These are phyloP conservation scores for Euphrasia confusa DNA, from an alignment of 257 asterid genomes.

Conservation along the genomic window DNA sequence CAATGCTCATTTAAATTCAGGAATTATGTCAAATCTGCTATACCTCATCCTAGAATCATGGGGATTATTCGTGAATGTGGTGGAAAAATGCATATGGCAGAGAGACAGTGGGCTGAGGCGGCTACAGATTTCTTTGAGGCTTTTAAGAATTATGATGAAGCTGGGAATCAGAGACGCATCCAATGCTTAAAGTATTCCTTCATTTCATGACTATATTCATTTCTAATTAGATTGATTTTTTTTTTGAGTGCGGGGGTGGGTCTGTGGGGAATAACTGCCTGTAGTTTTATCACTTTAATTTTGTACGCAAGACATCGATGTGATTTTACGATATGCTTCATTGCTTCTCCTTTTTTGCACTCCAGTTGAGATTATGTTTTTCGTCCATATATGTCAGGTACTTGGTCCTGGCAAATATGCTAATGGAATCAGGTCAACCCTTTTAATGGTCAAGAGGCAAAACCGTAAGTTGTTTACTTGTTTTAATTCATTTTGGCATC, in stretches of 20 bases:
- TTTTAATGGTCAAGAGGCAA: conserved; percentile 98
- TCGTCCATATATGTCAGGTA: conserved; percentile 45
- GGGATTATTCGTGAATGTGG: conserved; percentile 99
- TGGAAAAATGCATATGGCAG: conserved; percentile 99
- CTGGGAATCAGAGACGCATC: conserved; percentile 93
- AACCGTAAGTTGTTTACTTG: conserved; percentile 58
- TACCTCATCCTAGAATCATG: conserved; percentile 53
- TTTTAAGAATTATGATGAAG: conserved; percentile 96
- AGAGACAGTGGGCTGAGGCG: conserved; percentile 94
- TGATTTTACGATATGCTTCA: too few species aligned
- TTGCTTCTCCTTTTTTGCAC: too few species aligned
- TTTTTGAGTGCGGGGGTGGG: too few species aligned
- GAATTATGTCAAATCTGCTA: conserved; percentile 37
- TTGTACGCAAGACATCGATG: too few species aligned
- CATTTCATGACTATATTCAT: not conserved
- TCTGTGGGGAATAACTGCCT: too few species aligned
- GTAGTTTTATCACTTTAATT: too few species aligned
- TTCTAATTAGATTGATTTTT: not conserved
- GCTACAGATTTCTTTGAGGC: conserved; percentile 99
- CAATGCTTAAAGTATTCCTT: conserved; percentile 83
- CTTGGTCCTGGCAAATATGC: conserved; percentile 97
- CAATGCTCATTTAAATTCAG: conserved; percentile 39
- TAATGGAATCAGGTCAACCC: conserved; percentile 99
- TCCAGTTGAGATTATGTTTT: too few species aligned
- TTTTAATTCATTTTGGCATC: conserved; percentile 19